Base-by-base conservation (phyloP, 495 filamentous ascomycete species). In the Staphylotrichum tortipilum region DNA sequence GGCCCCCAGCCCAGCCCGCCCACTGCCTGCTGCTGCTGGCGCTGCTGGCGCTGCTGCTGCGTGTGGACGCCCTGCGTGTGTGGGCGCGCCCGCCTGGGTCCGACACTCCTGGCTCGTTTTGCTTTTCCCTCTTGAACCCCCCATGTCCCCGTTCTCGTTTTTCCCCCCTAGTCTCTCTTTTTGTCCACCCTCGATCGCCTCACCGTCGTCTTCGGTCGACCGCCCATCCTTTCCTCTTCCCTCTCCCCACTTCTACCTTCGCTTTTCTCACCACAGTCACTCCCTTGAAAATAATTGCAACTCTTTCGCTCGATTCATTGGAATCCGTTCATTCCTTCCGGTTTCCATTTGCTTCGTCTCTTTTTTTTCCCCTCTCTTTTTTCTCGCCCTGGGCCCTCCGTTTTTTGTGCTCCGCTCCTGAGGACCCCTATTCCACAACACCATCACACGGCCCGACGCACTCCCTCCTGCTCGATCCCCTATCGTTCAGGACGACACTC, bases 261-360 rank as follows among this genome's bases (percentile, higher is more conserved):
- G 52, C 58, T 65, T 65, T 63, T 59, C 63, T 66, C 61, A 63
- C 64, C 64, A 64, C 59, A 67, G 67, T 70, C 67, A 58, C 62
- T 70, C 67, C 52, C 65, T 70, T 67, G 57, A 51, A 68, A 59
- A n/a, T n/a, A n/a, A n/a, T n/a, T n/a, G n/a, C 53, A 61, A 44
- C 50, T 44, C 53, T 60, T n/a, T 64, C 57, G 46, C 58, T 59
- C 52, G 46, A 49, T 61, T 46, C 37, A 40, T 29, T 29, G 58
- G 55, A 46, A 52, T 55, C 63, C 67, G 59, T 62, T 58, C 65
- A 68, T 56, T 68, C 67, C 56, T 70, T 70, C 49, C 65, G 65
- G 67, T 51, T 60, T 41, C 49, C 56, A 44, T 47, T 59, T 55
- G 57, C 57, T n/a, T n/a, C n/a, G n/a, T n/a, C n/a, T n/a, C n/a